Evolutionary conservation across 345 rosid species (phyloP).

Genomic region (Citrus reticulata): DNA sequence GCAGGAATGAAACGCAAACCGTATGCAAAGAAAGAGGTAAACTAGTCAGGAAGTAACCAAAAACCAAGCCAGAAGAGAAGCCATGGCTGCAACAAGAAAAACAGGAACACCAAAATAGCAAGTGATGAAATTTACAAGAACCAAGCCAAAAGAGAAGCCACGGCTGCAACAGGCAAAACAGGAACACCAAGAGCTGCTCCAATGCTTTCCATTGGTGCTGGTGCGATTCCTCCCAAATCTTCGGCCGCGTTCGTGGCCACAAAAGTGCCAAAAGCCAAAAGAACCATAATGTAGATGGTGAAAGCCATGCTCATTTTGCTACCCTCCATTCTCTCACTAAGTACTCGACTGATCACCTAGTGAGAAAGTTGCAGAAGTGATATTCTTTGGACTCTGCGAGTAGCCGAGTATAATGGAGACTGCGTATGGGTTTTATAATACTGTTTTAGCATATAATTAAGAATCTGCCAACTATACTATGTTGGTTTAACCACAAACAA

Average conservation of each 20-base stretch:
- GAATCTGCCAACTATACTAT: constrained; percentile 21
- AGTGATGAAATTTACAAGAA: constrained; percentile 19
- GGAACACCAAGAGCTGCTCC: constrained; percentile 25
- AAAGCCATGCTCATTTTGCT: constrained; percentile 20
- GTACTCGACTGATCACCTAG: neutral
- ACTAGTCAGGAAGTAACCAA: neutral
- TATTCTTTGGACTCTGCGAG: neutral
- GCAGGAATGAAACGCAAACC: neutral
- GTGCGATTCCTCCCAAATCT: constrained; percentile 27
- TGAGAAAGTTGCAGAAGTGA: neutral
- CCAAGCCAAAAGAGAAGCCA: constrained; percentile 25
- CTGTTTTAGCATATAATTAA: constrained; percentile 1
- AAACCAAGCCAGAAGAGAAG: constrained; percentile 28
- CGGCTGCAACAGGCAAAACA: constrained; percentile 23
- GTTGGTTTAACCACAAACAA: constrained; percentile 25
- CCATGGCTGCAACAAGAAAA: constrained; percentile 23
- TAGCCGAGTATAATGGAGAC: neutral
- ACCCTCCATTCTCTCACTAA: constrained; percentile 25
- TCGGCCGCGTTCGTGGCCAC: constrained; percentile 13
- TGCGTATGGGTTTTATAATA: constrained; percentile 15
- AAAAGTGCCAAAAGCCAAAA: constrained; percentile 9
- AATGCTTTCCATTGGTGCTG: constrained; percentile 32
- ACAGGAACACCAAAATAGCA: constrained; percentile 15
- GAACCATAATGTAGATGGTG: constrained; percentile 17
- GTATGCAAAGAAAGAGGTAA: neutral